Evolutionary conservation across 176 grass and related monocot species (phyloP), one percentile per base, ranked within the genome.

Genomic region (Elaeis guineensis): DNA sequence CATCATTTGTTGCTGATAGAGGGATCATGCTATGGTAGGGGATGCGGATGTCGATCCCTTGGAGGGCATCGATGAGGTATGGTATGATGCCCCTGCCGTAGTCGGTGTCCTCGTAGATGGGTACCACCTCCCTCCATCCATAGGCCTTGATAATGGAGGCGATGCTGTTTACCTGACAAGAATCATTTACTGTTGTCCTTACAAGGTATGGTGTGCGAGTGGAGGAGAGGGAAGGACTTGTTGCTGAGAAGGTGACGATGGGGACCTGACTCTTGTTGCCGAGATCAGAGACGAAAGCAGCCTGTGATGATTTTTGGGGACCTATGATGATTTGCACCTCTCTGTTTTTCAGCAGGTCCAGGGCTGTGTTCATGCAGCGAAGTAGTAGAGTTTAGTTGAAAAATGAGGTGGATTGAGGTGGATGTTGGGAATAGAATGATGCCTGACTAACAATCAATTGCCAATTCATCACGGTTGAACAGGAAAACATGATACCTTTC

Each of bases 81-180:
- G 73, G 77, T 51, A 92, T 49, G 15, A 92, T 81, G 49, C 76
- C 73, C 21, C 73, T 70, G 3, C 89, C 83, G 54, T 80, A 81
- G 0, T 84, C 54, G 6, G 55, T 75, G 6, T 87, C 77, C 11
- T 81, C 70, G 53, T 81, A 84, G 48, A 84, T 35, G 6, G 19
- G 73, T 18, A 87, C 76, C 39, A 83, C 80, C 14, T 87, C 21
- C 64, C 57, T 82, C 89, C 89, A 92, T 75, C 80, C 83, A 49
- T 80, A 86, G 21, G 75, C 24, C 57, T 80, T 79, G 12, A 86
- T 77, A 6, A 90, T 55, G 2, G 75, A 64, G 17, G 75, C 50
- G 26, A 90, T 86, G 68, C 69, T 66, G 26, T 21, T 29, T n/a
- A 86, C 79, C 54, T 90, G 79, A 29, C 28, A 67, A 16, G 63